A percentile compares a stretch with the other conserved stretches of the same genome.
phyloP scores from a whole-genome alignment of 768 basidiomycete species.

The Lentinula detonsa region DNA sequence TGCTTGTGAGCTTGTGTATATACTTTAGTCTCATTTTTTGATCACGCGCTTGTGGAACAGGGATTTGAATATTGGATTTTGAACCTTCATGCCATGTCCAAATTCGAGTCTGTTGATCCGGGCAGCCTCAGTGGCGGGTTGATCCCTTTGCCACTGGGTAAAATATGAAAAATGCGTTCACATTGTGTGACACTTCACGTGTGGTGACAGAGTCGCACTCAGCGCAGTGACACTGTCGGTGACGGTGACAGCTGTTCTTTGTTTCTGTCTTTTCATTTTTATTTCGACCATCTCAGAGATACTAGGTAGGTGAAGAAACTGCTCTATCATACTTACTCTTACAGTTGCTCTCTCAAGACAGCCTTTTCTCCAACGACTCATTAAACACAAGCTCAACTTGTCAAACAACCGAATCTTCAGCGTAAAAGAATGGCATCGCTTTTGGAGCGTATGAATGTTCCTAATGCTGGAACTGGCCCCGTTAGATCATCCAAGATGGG shows the following conservation, averaged over 20 bases:
- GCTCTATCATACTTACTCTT: slow-evolving; percentile 4
- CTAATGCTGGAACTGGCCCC: slow-evolving; percentile 31
- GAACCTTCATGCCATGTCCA: no score
- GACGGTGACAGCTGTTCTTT: no score
- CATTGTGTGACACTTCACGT: no score
- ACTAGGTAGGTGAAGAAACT: neutral
- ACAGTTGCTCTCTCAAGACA: neutral
- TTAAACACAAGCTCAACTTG: neutral
- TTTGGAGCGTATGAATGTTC: slow-evolving; percentile 51
- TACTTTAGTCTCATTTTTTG: neutral
- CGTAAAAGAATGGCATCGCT: slow-evolving; percentile 42
- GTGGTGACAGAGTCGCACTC: no score
- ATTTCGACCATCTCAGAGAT: neutral
- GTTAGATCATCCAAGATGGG: slow-evolving; percentile 34
- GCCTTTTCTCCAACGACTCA: neutral
- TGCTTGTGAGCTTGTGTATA: neutral
- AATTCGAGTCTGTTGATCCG: no score
- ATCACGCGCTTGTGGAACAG: neutral
- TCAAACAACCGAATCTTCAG: neutral
- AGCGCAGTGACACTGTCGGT: no score
- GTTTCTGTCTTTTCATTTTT: neutral
- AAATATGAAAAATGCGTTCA: no score
- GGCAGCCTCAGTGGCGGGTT: no score
- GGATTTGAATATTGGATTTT: no score
- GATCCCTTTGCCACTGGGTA: no score